Conservation (phyloP, 345 rosid genomes). For the Boechera divaricarpa region DNA sequence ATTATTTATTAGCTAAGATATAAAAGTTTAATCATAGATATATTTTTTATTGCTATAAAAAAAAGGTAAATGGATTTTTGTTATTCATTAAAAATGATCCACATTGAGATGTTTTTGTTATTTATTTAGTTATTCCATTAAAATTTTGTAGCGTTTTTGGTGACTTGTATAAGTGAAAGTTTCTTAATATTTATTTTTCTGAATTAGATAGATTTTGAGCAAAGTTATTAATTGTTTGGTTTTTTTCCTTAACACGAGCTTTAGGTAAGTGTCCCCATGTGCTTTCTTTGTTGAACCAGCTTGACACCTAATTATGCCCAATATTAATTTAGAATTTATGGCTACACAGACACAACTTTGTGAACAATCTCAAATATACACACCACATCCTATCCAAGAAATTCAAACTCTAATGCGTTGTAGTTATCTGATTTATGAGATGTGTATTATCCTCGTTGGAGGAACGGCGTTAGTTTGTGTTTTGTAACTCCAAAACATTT, state of each 20-base stretch:
- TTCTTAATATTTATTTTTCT: not conserved
- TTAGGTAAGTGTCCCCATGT: conserved; percentile 45
- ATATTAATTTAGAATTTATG: conserved; percentile 32
- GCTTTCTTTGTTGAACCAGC: conserved; percentile 48
- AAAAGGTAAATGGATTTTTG: not conserved
- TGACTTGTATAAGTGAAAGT: not conserved
- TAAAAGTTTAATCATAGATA: not conserved
- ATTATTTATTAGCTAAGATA: not conserved
- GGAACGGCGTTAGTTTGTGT: conserved; percentile 6
- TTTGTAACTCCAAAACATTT: not conserved
- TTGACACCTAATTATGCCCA: conserved; percentile 46
- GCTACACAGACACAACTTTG: conserved; percentile 33
- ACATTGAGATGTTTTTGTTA: not conserved
- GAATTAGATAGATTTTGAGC: conserved; percentile 33
- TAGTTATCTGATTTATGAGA: not conserved
- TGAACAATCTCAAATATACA: conserved; percentile 32
- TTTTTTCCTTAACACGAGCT: conserved; percentile 17
- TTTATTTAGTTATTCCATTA: too few species aligned
- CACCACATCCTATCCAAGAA: conserved; percentile 23
- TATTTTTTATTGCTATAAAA: not conserved
- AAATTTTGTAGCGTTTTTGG: not conserved
- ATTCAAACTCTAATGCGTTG: conserved; percentile 35
- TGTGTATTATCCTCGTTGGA: not conserved
- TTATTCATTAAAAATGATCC: conserved; percentile 14
- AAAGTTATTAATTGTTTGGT: conserved; percentile 33